Base-by-base conservation (phyloP, 495 filamentous ascomycete species). In the Talaromyces thailandensis region DNA sequence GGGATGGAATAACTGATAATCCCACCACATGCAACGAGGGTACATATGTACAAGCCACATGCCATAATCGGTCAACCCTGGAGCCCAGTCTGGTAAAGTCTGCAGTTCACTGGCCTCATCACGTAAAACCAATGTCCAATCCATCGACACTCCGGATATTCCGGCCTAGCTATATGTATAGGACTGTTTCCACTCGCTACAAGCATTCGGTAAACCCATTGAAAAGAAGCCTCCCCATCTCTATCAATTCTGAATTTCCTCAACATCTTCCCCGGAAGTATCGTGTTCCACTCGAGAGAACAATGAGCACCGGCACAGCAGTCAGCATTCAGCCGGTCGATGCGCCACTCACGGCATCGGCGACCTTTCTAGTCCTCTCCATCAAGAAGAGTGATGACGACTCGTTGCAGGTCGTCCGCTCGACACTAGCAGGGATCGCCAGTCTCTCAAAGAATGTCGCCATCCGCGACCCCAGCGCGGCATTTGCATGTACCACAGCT, bases 381-480 rank as follows among this genome's bases (percentile, higher is more conserved):
- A 67, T 79, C 52, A 75, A 69, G 18, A 63, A 68, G 65, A 75
- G 68, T 24, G 35, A 16, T 32, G 61, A 69, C 32, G 61, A 69
- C 14, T 70, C 81, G 14, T 66, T 75, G 58, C 48, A 65, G 14
- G 77, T 73, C 2, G 68, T 80, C 12, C 77, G 78, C 37, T 78
- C 75, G 1, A 73, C 77, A 7, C 69, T 84, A 18, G 74, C 81
- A 14, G 64, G 66, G 26, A 65, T 84, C 50, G 69, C 68, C 35
- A 71, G 73, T 56, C 73, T 84, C 43, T 65, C 80, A 31, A 85
- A 85, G 64, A 84, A 82, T 59, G 77, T 85, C 32, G 65, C 77
- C 6, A 77, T 84, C 37, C 80, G 82, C 35, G 81, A 84, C 56
- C 73, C 77, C 4, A 68, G 61, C 14, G 75, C 80, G 23, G 68